Evolutionary conservation across 2,329 filamentous ascomycete species (phyloP), one percentile per base, ranked within the genome.

Genomic region (Alternaria postmessia): DNA sequence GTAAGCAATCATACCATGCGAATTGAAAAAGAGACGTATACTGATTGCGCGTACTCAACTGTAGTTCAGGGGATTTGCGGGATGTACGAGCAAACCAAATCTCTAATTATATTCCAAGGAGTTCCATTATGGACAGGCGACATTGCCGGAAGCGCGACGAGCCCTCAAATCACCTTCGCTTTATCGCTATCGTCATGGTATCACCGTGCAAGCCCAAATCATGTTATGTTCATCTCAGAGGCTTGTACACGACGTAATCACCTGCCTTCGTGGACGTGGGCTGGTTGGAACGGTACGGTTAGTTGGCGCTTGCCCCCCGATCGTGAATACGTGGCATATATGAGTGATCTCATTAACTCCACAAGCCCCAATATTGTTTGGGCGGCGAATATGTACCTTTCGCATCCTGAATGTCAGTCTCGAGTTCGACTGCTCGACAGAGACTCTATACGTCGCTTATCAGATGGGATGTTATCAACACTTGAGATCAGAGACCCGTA

Each of bases 231-330:
- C 30, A 49, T 58, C 5, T 51, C 61, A 8, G 61, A 63, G 18
- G 6, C 8, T 5, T 59, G 61, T 34, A 24, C 3, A 8, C 57
- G 63, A 22, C 44, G 44, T 7, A 22, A 12, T 1, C 44, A 48
- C 20, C 14, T 48, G 28, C 28, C 44, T 16, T 30, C 59, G 52
- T 22, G 26, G 32, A n/a, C 57, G 54, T 43, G 44, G 63, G 63
- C 63, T 24, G 63, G 63, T n/a, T 65, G 63, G 61, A 39, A 43
- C 3, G 61, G 63, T n/a, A 57, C 51, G 1, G 57, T 65, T 7
- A 54, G 54, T 8, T 65, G 63, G 63, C 60, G 63, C n/a, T 26
- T 57, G 26, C 60, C 63, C 7, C 63, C 63, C 16, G 44, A 58
- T 12, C 32, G 51, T 8, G 63, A 63, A 28, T 49, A 63, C 20